A percentile compares a stretch with the other conserved stretches of the same genome.
phyloP scores from a whole-genome alignment of 1,284 basidiomycete genomes.

The Cryptococcus sp. region DNA sequence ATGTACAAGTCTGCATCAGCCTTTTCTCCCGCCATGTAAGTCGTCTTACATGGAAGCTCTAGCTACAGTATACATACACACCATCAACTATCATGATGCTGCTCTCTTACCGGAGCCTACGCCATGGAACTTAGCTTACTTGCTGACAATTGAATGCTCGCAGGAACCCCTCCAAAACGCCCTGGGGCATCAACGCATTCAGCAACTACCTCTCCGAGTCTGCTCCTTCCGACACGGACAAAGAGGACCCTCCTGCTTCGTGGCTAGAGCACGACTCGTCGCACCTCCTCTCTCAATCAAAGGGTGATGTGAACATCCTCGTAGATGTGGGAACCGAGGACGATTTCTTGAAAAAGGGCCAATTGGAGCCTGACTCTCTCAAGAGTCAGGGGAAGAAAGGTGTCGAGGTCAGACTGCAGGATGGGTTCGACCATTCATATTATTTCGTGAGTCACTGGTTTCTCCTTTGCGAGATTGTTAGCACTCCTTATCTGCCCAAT shows the following conservation, averaged over 20 bases:
- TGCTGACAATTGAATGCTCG: not conserved
- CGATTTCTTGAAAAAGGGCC: constrained; percentile 80
- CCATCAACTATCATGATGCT: too few relatives aligned
- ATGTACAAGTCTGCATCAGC: constrained; percentile 86
- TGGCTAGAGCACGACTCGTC: constrained; percentile 74
- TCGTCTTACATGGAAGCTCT: constrained; percentile 1
- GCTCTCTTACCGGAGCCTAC: too few relatives aligned
- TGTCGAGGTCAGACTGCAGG: constrained; percentile 77
- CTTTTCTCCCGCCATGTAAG: constrained; percentile 78
- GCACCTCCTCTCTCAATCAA: constrained; percentile 70
- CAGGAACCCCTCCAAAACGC: constrained; percentile 77
- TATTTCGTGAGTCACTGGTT: constrained; percentile 70
- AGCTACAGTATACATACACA: too few relatives aligned
- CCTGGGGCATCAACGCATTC: constrained; percentile 95
- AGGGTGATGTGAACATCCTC: constrained; percentile 70
- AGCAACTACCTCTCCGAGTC: constrained; percentile 68
- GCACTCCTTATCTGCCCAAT: not conserved
- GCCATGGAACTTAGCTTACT: too few relatives aligned
- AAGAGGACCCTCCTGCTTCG: constrained; percentile 58
- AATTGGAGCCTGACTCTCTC: constrained; percentile 89
- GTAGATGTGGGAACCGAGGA: constrained; percentile 86
- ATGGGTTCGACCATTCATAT: constrained; percentile 89
- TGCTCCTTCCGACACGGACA: constrained; percentile 21
- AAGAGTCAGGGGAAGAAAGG: constrained; percentile 72
- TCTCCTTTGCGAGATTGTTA: not conserved